Evolutionary conservation across 2,329 filamentous ascomycete species (phyloP).

Genomic region (Diaporthe ilicicola): DNA sequence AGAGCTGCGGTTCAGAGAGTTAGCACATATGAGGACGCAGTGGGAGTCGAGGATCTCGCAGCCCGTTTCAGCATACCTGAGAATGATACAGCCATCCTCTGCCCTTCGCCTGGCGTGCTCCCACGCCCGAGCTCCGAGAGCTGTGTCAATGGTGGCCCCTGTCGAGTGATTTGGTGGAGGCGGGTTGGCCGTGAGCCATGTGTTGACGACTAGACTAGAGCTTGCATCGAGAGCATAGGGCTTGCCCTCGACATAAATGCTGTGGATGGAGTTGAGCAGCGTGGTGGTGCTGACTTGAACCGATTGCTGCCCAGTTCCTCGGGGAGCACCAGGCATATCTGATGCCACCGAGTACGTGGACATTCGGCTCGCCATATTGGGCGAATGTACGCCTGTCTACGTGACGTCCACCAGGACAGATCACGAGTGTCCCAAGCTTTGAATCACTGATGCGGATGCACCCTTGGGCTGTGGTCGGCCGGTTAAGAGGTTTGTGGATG

Average conservation of each 20-base stretch:
- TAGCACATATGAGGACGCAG: constrained; percentile 27
- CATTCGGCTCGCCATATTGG: constrained; percentile 69
- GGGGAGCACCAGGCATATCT: constrained; percentile 64
- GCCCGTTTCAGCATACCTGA: constrained; percentile 71
- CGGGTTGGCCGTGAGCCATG: constrained; percentile 86
- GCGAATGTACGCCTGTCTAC: constrained; percentile 35
- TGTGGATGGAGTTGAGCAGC: constrained; percentile 90
- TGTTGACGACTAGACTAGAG: constrained; percentile 93
- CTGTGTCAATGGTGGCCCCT: constrained; percentile 82
- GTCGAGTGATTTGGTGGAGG: constrained; percentile 72
- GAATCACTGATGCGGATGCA: constrained; percentile 7
- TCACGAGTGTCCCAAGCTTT: constrained; percentile 40
- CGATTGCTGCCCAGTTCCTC: constrained; percentile 71
- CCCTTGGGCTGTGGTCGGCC: neutral
- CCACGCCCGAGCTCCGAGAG: constrained; percentile 85
- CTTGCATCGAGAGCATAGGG: constrained; percentile 90
- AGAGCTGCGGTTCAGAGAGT: constrained; percentile 63
- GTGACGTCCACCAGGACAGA: constrained; percentile 46
- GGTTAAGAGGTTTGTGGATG: constrained; percentile 30
- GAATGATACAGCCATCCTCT: constrained; percentile 91
- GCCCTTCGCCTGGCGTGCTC: constrained; percentile 94
- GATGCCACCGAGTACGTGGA: constrained; percentile 75
- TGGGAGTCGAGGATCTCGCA: neutral
- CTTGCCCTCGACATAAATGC: constrained; percentile 82
- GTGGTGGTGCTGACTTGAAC: constrained; percentile 91